A percentile compares a stretch with the other conserved stretches of the same genome.
phyloP scores from a whole-genome alignment of 2,329 filamentous ascomycete genomes.

The Aspergillus calidoustus region DNA sequence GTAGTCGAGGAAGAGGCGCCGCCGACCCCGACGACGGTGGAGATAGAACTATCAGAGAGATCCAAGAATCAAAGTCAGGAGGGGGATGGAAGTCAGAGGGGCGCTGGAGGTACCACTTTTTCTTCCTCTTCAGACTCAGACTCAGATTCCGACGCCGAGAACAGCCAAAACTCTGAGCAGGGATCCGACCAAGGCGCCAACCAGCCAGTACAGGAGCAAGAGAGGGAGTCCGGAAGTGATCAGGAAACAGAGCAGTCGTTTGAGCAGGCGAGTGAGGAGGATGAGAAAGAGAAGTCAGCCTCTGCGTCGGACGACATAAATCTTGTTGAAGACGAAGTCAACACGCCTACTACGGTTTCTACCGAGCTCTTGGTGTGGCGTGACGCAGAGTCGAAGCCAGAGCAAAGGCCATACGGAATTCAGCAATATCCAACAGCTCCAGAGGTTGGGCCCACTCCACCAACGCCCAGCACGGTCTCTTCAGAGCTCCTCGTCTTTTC shows the following conservation, averaged over 20 bases:
- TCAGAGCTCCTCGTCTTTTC: neutral
- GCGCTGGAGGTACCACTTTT: neutral
- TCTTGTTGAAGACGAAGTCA: neutral
- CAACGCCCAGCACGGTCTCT: neutral
- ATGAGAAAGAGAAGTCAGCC: neutral
- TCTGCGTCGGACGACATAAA: neutral
- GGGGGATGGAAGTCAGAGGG: neutral
- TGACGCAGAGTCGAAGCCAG: neutral
- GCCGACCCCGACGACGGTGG: neutral
- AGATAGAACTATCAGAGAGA: neutral
- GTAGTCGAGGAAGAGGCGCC: neutral
- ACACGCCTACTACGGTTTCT: neutral
- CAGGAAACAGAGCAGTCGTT: neutral
- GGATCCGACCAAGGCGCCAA: neutral
- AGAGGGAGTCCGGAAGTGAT: neutral
- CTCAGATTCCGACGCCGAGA: neutral
- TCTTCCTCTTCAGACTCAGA: neutral
- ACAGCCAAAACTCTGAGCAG: neutral
- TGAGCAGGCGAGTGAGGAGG: neutral
- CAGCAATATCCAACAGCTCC: neutral
- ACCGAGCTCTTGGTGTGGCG: neutral
- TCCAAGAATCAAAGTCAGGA: neutral
- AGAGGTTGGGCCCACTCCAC: neutral
- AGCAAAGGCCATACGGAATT: neutral
- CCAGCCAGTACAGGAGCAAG: neutral